These are phyloP conservation scores for Yarrowia porcina DNA, from an alignment of 805 yeast species.

Conservation along the genomic window DNA sequence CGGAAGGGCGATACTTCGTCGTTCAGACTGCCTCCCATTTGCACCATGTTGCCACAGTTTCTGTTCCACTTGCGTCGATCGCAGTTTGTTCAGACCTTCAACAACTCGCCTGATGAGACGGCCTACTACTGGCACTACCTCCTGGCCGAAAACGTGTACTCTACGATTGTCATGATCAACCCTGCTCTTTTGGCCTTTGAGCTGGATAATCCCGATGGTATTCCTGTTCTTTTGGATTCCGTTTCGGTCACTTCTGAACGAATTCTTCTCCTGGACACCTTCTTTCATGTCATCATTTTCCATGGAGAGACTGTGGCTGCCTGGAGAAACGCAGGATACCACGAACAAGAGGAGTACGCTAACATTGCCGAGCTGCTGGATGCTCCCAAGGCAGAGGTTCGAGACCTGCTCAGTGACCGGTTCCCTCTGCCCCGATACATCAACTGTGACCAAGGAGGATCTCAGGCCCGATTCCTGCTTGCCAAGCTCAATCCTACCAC, in stretches of 20 bases:
- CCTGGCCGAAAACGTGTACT: slow-evolving; percentile 85
- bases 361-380: slow-evolving; percentile 83
- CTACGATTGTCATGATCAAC: slow-evolving; percentile 94
- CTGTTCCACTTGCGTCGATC: slow-evolving; percentile 94
- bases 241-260: slow-evolving; percentile 86
- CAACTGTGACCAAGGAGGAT: slow-evolving; percentile 97
- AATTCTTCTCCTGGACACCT: slow-evolving; percentile 86
- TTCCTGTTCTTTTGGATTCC: slow-evolving; percentile 89
- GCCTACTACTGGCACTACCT: slow-evolving; percentile 93
- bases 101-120: slow-evolving; percentile 98
- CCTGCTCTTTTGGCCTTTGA: slow-evolving; percentile 89
- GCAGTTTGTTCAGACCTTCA: slow-evolving; percentile 92
- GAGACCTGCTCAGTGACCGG: slow-evolving; percentile 83
- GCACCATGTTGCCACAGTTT: slow-evolving; percentile 90
- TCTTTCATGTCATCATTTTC: slow-evolving; percentile 92
- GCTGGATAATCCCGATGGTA: slow-evolving; percentile 71
- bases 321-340: slow-evolving; percentile 95
- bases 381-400: slow-evolving; percentile 89
- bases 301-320: slow-evolving; percentile 93
- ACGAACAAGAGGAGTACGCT: slow-evolving; percentile 84
- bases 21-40: slow-evolving; percentile 78
- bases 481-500: slow-evolving; percentile 94
- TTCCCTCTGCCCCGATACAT: slow-evolving; percentile 97
- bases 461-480: slow-evolving; percentile 94
- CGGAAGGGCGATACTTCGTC: slow-evolving; percentile 79